Base-by-base conservation (phyloP, 139 green algal genomes). In the Coelastrella sp. region DNA sequence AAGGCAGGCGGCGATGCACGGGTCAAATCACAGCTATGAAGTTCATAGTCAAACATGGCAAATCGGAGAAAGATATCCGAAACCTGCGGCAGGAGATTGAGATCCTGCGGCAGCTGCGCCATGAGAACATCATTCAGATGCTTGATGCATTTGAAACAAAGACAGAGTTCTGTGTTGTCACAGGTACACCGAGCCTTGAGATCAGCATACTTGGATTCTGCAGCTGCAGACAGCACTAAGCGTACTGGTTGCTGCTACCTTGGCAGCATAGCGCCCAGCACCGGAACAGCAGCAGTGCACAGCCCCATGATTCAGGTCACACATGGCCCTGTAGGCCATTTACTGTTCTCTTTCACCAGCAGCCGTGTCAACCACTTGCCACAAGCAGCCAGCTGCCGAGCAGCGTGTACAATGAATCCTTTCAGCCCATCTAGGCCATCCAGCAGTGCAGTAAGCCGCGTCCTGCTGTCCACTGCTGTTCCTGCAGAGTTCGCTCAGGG, bases 21-120 rank as follows among this genome's bases (percentile, higher is more conserved):
- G 95, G 98, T n/a, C 96, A 98, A 90, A 99, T 97, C n/a, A 96
- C 95, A 19, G 98, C 98, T 3, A 97, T 99, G 94, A 99, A 99
- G 90, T 99, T 99, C 90, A 99, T 99, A 75, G 93, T 97, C 65
- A 99, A 99, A 94, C 94, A 97, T 79, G 98, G 97, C 60, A 99
- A 99, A 91, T 97, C 93, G 47, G 95, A 98, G 73, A 97, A 97
- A 89, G 98, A 99, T 86, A 95, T 99, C 60, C 93, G 92, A 20
- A 98, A 97, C 91, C 93, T 99, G 91, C 93, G 98, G 19, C 97
- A 99, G 92, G 98, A 99, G 92, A 99, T 99, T 23, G 97, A 99
- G 77, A 99, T 99, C 78, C 90, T 99, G 92, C 87, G 96, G 0
- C 90, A 95, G 68, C 94, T 99, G 76, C 90, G 95, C 7, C 97